phyloP scores from a whole-genome alignment of 164 flowering plant genomes.

The Tetrastigma voinierianum region DNA sequence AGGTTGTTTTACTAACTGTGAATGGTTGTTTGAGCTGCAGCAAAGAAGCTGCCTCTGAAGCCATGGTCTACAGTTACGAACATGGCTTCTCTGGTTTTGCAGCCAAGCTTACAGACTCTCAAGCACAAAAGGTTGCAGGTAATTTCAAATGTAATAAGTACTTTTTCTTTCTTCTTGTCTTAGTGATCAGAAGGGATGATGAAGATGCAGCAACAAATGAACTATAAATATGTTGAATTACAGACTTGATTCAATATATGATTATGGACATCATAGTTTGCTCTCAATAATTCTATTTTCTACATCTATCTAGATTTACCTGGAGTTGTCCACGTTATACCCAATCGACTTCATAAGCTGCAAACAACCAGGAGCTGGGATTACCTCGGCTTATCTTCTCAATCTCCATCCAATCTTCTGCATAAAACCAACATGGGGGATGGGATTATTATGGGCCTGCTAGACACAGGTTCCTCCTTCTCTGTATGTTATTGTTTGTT shows the following conservation, averaged over 20 bases:
- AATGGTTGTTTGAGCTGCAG: slow-evolving; percentile 19
- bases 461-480: slow-evolving; percentile 41
- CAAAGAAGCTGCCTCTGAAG: slow-evolving; percentile 30
- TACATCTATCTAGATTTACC: slow-evolving; percentile 27
- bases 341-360: slow-evolving; percentile 28
- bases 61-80: slow-evolving; percentile 45
- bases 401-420: slow-evolving; percentile 20
- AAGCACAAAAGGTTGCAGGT: slow-evolving; percentile 41
- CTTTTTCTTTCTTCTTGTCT: neutral
- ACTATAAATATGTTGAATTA: too few relatives aligned
- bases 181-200: neutral
- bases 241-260: too few relatives aligned
- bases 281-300: too few relatives aligned
- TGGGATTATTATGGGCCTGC: slow-evolving; percentile 40
- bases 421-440: slow-evolving; percentile 34
- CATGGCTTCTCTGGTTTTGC: slow-evolving; percentile 67
- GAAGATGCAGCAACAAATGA: too few relatives aligned
- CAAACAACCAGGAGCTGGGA: slow-evolving; percentile 66
- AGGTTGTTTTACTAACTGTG: too few relatives aligned
- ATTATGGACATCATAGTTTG: neutral
- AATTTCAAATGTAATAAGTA: neutral
- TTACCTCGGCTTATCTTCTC: slow-evolving; percentile 35
- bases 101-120: slow-evolving; percentile 38
- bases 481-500: neutral
- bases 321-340: slow-evolving; percentile 38